Percentiles rank a stretch among this genome's conserved stretches.
These are phyloP conservation scores for Fusarium verticillioides DNA, from an alignment of 2,329 filamentous ascomycete species.

Conservation along the genomic window DNA sequence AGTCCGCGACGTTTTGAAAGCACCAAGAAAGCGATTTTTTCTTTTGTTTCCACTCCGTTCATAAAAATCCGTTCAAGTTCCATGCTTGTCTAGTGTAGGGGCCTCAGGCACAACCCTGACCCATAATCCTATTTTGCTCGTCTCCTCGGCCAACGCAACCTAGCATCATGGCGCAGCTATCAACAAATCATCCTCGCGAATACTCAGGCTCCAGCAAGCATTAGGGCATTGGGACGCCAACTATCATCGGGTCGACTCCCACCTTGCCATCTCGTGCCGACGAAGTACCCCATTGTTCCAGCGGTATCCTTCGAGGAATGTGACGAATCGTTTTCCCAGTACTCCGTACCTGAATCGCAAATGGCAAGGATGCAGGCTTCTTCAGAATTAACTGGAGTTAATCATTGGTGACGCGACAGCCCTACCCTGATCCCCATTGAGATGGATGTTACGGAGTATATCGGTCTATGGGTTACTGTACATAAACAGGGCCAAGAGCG, in stretches of 20 bases:
- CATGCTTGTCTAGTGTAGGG: conserved; percentile 15
- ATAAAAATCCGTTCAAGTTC: conserved; percentile 21
- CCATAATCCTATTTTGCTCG: neutral
- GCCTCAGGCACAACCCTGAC: conserved; percentile 28
- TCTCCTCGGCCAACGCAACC: conserved; percentile 18
- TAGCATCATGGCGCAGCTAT: neutral
- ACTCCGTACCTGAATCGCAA: neutral
- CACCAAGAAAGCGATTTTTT: conserved; percentile 21
- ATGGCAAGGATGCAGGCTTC: conserved; percentile 29
- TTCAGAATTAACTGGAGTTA: conserved; percentile 3
- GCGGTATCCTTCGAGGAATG: neutral
- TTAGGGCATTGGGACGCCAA: neutral
- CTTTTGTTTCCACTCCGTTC: conserved; percentile 30
- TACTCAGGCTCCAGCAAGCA: conserved; percentile 1
- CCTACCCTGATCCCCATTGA: conserved; percentile 29
- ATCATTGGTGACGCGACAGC: conserved; percentile 42
- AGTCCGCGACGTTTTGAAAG: conserved; percentile 33
- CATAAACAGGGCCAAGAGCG: neutral
- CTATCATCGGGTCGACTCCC: conserved; percentile 15
- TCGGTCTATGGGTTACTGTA: neutral
- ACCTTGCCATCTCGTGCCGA: neutral
- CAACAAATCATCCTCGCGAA: conserved; percentile 12
- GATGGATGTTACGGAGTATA: conserved; percentile 15
- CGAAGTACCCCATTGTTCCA: neutral
- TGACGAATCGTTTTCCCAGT: conserved; percentile 19